Conservation (phyloP, 768 basidiomycete genomes). For the Chalciporus piperatus region DNA sequence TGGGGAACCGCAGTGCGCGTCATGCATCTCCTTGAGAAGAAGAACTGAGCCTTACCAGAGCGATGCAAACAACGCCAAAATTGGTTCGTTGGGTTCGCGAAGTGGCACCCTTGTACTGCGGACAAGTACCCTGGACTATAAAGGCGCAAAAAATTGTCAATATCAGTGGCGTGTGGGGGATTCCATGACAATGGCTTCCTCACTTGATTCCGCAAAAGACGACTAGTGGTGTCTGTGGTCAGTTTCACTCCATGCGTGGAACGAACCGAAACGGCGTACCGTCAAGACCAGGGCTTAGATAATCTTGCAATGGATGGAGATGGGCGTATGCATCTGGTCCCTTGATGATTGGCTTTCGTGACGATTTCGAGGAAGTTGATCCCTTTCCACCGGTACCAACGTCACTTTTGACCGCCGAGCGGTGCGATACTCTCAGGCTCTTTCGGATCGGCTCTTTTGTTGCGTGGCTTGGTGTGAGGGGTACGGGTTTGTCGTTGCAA, state of each 20-base stretch:
- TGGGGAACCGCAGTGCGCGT: conserved; percentile 17
- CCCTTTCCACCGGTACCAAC: neutral
- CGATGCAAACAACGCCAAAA: conserved; percentile 74
- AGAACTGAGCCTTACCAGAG: conserved; percentile 44
- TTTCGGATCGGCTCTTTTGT: neutral
- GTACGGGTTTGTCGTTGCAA: too few relatives aligned
- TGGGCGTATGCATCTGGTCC: conserved; percentile 52
- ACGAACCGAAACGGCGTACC: conserved; percentile 40
- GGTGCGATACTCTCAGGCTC: neutral
- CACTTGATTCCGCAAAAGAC: conserved; percentile 88
- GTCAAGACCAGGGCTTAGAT: conserved; percentile 51
- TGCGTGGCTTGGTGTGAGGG: neutral
- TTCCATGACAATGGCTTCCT: conserved; percentile 3
- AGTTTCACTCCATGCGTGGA: neutral
- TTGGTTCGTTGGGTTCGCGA: conserved; percentile 75
- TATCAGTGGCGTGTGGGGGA: neutral
- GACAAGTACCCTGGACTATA: conserved; percentile 67
- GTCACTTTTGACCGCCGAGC: neutral
- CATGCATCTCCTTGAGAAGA: too few relatives aligned
- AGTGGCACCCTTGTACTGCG: conserved; percentile 72
- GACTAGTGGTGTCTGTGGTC: conserved; percentile 40
- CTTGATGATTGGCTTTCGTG: conserved; percentile 40
- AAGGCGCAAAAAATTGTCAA: neutral
- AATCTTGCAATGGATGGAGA: conserved; percentile 50
- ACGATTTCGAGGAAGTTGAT: neutral